Evolutionary conservation across 768 basidiomycete genomes (phyloP).

Genomic region (Stropharia rugosoannulata): DNA sequence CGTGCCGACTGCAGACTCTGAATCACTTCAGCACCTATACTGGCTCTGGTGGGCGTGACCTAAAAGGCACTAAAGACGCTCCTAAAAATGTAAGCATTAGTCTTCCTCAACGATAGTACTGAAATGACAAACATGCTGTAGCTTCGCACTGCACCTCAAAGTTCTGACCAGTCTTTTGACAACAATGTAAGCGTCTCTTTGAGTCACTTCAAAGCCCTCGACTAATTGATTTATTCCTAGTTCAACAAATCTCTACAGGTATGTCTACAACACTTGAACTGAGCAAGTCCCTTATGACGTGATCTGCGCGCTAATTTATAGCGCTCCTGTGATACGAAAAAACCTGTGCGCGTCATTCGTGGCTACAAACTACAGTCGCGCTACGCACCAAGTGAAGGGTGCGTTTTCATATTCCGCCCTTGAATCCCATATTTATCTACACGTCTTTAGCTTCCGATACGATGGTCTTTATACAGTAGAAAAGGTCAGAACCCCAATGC

Average conservation of each 20-base stretch:
- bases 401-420: slow-evolving; percentile 3
- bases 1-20: neutral
- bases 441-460: slow-evolving; percentile 69
- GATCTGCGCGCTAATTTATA: slow-evolving; percentile 22
- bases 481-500: slow-evolving; percentile 41
- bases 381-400: slow-evolving; percentile 84
- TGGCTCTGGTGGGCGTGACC: slow-evolving; percentile 82
- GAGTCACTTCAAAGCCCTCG: neutral
- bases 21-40: slow-evolving; percentile 64
- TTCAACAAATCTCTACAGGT: slow-evolving; percentile 74
- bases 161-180: slow-evolving; percentile 80
- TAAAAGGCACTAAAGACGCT: slow-evolving; percentile 77
- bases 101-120: neutral
- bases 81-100: slow-evolving; percentile 74
- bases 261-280: neutral
- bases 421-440: neutral
- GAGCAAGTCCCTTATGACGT: neutral
- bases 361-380: slow-evolving; percentile 74
- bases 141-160: slow-evolving; percentile 90
- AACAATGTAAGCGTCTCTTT: slow-evolving; percentile 37
- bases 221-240: slow-evolving; percentile 21
- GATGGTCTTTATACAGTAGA: slow-evolving; percentile 86
- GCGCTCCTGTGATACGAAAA: slow-evolving; percentile 76
- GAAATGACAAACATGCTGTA: slow-evolving; percentile 24
- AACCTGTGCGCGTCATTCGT: slow-evolving; percentile 84